Base-by-base conservation (phyloP, 306 rosid species). In the Sesbania bispinosa region DNA sequence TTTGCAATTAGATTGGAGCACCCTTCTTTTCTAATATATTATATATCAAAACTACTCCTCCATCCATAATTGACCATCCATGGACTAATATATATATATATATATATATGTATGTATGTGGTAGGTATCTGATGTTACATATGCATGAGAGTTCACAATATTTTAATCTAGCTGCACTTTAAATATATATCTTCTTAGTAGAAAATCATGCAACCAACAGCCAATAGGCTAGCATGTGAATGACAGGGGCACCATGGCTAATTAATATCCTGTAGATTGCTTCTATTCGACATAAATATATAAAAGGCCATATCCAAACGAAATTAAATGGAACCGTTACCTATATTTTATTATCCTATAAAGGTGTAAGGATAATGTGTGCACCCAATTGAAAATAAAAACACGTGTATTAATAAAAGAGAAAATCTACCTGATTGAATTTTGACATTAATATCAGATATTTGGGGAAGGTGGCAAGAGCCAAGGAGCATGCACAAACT, bases 81-180 rank as follows among this genome's bases (percentile, higher is more conserved):
- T 32, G 15, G 23, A 10, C 38, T 20, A 24, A 41, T 1, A 69
- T 57, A 60, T 39, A 42, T 2, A 68, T 30, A 67, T 10, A 24
- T 68, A 11, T 27, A 41, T 51, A 8, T 7, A 20, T 14, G 27
- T 71, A 41, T 26, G 27, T n/a, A n/a, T 79, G 61, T 16, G 65
- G 76, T 71, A 58, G 82, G 82, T 77, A 59, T 20, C 15, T 38
- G 19, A 80, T 74, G n/a, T 60, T 77, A 63, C 79, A 59, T 67
- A 32, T 67, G 77, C 79, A 64, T 65, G 43, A 73, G 43, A 73
- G 38, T 20, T 33, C 36, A 27, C 77, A 23, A 50, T 71, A 59
- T 71, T 67, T 59, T 59, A 79, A 55, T 63, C 24, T 27, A n/a
- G 30, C 39, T 29, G 27, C 7, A 26, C 52, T 80, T 70, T 36